These are phyloP conservation scores for Ceratobasidium sp. DNA, from an alignment of 1,284 basidiomycete genomes.

Conservation along the genomic window DNA sequence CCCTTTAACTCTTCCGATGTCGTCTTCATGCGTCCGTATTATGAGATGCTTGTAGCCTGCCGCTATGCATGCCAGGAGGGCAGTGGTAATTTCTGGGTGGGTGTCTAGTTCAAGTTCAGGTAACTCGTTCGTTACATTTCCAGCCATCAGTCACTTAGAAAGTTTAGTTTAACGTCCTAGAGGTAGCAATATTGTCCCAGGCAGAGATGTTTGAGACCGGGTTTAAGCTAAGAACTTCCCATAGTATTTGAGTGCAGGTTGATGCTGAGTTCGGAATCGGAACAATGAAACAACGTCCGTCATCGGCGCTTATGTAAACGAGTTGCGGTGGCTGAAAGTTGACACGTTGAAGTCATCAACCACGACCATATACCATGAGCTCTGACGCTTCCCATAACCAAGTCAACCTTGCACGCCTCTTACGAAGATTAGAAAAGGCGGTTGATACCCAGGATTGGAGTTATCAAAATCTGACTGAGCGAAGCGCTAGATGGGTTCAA, in stretches of 20 bases:
- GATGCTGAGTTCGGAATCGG: neutral
- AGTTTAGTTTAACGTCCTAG: neutral
- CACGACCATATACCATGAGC: slow-evolving; percentile 21
- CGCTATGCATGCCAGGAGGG: slow-evolving; percentile 36
- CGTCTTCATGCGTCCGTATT: slow-evolving; percentile 31
- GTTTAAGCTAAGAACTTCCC: neutral
- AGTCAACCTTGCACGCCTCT: slow-evolving; percentile 71
- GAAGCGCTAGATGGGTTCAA: slow-evolving; percentile 63
- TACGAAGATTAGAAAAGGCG: slow-evolving; percentile 69
- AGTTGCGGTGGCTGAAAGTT: neutral
- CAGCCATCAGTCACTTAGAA: neutral
- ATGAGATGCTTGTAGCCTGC: slow-evolving; percentile 36
- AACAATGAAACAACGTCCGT: slow-evolving; percentile 13
- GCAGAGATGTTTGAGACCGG: neutral
- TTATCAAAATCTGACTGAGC: slow-evolving; percentile 48
- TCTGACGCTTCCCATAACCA: slow-evolving; percentile 62
- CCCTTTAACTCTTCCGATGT: slow-evolving; percentile 34
- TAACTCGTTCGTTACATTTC: neutral
- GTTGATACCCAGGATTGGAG: slow-evolving; percentile 63
- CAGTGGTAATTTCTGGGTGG: slow-evolving; percentile 31
- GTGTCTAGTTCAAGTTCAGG: slow-evolving; percentile 35
- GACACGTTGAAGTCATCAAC: slow-evolving; percentile 35
- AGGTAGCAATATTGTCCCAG: neutral
- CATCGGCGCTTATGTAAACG: slow-evolving; percentile 30
- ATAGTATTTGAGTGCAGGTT: neutral